Percentiles rank a stretch among this genome's conserved stretches.
Conservation (phyloP, 2,329 filamentous ascomycete species). For the Cercospora nicotianae region DNA sequence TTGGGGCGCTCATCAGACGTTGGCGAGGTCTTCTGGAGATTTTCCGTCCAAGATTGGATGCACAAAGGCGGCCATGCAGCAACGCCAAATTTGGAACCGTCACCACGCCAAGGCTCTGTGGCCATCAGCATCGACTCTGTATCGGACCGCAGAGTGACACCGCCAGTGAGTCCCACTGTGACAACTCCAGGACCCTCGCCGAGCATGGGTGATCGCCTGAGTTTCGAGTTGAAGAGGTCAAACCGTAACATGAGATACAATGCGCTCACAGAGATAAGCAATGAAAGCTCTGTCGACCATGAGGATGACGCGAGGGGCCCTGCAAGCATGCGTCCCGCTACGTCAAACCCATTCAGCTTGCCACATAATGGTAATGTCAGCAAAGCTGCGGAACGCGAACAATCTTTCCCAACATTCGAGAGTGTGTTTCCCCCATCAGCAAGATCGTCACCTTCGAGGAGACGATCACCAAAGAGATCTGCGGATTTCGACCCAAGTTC, state of each 20-base stretch:
- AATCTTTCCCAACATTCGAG: slow-evolving; percentile 3
- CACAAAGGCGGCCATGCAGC: not conserved
- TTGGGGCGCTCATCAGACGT: slow-evolving; percentile 16
- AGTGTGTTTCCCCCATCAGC: not conserved
- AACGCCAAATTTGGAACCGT: not conserved
- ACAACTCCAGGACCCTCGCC: slow-evolving; percentile 17
- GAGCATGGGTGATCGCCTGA: slow-evolving; percentile 29
- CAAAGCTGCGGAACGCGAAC: not conserved
- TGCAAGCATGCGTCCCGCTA: not conserved
- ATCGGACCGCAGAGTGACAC: slow-evolving; percentile 2
- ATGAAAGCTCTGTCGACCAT: not conserved
- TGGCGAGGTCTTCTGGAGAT: slow-evolving; percentile 23
- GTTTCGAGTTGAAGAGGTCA: slow-evolving; percentile 32
- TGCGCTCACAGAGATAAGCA: slow-evolving; percentile 21
- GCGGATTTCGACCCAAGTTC: slow-evolving; percentile 11
- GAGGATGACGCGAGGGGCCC: not conserved
- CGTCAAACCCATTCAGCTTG: not conserved
- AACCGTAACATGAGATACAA: slow-evolving; percentile 35
- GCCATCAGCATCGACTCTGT: slow-evolving; percentile 5
- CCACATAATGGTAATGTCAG: not conserved
- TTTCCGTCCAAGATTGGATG: slow-evolving; percentile 15
- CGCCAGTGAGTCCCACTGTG: slow-evolving; percentile 7
- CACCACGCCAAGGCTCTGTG: not conserved
- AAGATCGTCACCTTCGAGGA: slow-evolving; percentile 1
- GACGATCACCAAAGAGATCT: not conserved